phyloP scores from a whole-genome alignment of 768 basidiomycete species.

The Russula sp. region DNA sequence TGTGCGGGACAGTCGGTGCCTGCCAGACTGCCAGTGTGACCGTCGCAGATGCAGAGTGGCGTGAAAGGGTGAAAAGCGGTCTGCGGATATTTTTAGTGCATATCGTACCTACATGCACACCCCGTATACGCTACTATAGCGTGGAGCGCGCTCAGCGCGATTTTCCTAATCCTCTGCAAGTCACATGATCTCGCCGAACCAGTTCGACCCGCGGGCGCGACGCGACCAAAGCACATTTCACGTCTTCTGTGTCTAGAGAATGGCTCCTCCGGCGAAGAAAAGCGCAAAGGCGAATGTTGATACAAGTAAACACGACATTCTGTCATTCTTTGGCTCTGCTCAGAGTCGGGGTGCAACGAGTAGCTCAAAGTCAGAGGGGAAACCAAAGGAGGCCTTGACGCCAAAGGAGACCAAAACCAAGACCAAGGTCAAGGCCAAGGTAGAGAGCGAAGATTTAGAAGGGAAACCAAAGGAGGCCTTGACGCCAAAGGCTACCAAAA shows the following conservation, averaged over 20 bases:
- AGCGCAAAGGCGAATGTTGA: not conserved
- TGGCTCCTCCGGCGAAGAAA: constrained; percentile 20
- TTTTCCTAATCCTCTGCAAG: too few species aligned
- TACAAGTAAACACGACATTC: constrained; percentile 18
- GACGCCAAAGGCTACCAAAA: too few species aligned
- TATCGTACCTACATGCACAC: too few species aligned
- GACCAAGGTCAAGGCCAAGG: not conserved
- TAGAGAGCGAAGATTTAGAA: constrained; percentile 22
- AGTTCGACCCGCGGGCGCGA: not conserved
- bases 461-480: constrained; percentile 16
- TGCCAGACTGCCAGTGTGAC: too few species aligned
- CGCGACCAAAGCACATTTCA: not conserved
- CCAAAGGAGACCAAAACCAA: too few species aligned
- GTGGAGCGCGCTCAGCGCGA: too few species aligned
- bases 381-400: not conserved
- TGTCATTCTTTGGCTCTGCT: constrained; percentile 21
- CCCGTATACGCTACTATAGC: too few species aligned
- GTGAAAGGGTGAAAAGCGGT: too few species aligned
- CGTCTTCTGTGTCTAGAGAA: not conserved
- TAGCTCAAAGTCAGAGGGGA: constrained; percentile 19
- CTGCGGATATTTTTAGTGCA: too few species aligned
- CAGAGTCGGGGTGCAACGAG: not conserved
- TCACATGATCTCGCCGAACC: constrained; percentile 4
- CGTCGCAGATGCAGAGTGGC: too few species aligned
- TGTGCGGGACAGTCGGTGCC: too few species aligned